Conservation (phyloP, 345 rosid genomes). For the Jatropha curcas region DNA sequence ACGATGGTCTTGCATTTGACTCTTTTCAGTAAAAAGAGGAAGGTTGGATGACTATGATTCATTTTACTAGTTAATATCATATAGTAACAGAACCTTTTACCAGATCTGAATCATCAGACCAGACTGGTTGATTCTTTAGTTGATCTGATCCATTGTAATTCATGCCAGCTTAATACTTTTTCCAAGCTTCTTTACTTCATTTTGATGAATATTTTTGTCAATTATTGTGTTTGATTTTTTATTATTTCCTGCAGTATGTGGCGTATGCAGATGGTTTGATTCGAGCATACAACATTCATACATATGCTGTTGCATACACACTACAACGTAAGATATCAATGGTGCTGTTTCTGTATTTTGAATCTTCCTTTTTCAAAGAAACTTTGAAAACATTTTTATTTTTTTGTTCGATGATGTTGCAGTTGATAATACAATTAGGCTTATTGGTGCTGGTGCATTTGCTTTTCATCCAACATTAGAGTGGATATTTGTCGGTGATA, state of each 20-base stretch:
- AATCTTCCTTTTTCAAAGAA: constrained; percentile 10
- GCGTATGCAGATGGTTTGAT: constrained; percentile 98
- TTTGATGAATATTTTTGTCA: neutral
- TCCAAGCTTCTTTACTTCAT: constrained; percentile 5
- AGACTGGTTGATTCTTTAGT: neutral
- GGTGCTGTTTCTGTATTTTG: constrained; percentile 3
- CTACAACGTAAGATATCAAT: constrained; percentile 68
- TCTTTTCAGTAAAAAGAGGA: neutral
- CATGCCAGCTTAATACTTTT: neutral
- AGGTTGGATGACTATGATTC: neutral
- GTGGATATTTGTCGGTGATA: constrained; percentile 98
- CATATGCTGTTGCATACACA: constrained; percentile 90
- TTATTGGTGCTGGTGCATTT: constrained; percentile 88
- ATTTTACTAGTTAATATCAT: neutral
- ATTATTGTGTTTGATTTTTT: constrained; percentile 2
- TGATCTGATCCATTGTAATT: neutral
- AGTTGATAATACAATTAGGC: constrained; percentile 96
- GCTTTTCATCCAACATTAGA: constrained; percentile 95
- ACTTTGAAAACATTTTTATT: constrained; percentile 7
- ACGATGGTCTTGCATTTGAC: neutral
- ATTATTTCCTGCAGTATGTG: constrained; percentile 65
- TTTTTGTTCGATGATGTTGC: constrained; percentile 29
- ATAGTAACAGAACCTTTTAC: neutral
- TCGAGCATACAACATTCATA: constrained; percentile 92
- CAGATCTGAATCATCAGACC: neutral